phyloP scores from a whole-genome alignment of 2,329 filamentous ascomycete genomes.

The Sclerotinia subarctica region DNA sequence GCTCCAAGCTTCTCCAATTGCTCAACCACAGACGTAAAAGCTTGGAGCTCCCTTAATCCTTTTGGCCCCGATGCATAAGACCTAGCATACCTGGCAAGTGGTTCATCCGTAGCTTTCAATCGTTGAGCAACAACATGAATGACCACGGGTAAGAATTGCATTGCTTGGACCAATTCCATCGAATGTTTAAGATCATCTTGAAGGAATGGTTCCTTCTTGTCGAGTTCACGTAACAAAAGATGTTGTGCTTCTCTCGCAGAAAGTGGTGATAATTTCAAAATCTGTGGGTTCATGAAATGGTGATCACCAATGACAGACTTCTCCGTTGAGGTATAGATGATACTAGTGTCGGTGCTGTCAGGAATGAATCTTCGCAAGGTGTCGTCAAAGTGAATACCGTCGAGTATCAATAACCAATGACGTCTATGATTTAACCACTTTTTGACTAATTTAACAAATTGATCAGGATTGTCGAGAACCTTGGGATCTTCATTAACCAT shows the following conservation, averaged over 20 bases:
- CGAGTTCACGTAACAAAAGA: constrained; percentile 60
- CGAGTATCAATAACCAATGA: constrained; percentile 66
- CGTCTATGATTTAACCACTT: constrained; percentile 59
- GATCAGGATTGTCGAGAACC: constrained; percentile 38
- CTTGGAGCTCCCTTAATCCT: constrained; percentile 46
- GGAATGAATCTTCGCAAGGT: constrained; percentile 61
- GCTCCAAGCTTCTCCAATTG: constrained; percentile 48
- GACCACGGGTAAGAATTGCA: constrained; percentile 63
- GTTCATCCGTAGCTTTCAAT: constrained; percentile 58
- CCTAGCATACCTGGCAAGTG: constrained; percentile 58
- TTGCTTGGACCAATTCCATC: constrained; percentile 58
- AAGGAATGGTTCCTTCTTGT: constrained; percentile 52
- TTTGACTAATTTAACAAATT: constrained; percentile 56
- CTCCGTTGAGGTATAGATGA: constrained; percentile 68
- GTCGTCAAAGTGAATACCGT: constrained; percentile 61
- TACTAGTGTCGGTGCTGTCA: constrained; percentile 57
- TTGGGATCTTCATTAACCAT: constrained; percentile 36
- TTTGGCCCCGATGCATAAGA: constrained; percentile 55
- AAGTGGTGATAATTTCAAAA: constrained; percentile 54
- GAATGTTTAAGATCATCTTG: constrained; percentile 55
- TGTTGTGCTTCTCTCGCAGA: constrained; percentile 56
- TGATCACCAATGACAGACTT: constrained; percentile 53
- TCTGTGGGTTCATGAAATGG: constrained; percentile 56
- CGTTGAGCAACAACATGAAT: constrained; percentile 64
- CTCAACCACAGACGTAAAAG: constrained; percentile 49